Percentiles rank a stretch among this genome's conserved stretches.
Conservation (phyloP, 2,329 filamentous ascomycete species). For the Pseudocercospora fuligena region DNA sequence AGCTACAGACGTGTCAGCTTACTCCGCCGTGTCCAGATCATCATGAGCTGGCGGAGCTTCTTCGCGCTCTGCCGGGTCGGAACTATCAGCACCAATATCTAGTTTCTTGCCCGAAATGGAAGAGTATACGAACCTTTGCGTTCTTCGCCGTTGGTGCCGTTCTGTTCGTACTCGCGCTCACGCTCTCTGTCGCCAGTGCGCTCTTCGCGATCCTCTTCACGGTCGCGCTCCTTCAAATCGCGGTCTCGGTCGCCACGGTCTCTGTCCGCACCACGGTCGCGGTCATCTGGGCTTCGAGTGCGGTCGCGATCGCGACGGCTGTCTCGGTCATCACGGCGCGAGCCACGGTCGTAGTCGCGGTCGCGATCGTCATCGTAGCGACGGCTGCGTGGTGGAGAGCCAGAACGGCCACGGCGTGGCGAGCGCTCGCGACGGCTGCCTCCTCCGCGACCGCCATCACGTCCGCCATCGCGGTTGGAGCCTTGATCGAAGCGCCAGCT, state of each 20-base stretch:
- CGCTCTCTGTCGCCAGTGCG: slow-evolving; percentile 56
- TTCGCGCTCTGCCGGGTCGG: slow-evolving; percentile 46
- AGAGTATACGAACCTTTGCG: slow-evolving; percentile 71
- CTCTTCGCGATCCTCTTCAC: slow-evolving; percentile 51
- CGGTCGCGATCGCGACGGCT: slow-evolving; percentile 70
- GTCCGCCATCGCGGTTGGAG: slow-evolving; percentile 50
- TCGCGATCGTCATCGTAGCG: slow-evolving; percentile 80
- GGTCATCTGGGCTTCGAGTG: slow-evolving; percentile 60
- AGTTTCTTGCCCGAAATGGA: background rate
- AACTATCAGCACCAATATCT: slow-evolving; percentile 36
- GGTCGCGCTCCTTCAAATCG: slow-evolving; percentile 67
- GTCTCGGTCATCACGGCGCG: slow-evolving; percentile 71
- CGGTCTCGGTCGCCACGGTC: slow-evolving; percentile 63
- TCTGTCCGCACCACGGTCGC: slow-evolving; percentile 40
- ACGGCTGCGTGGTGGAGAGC: slow-evolving; percentile 60
- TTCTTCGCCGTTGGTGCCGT: slow-evolving; percentile 73
- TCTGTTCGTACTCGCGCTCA: slow-evolving; percentile 41
- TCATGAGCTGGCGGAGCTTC: slow-evolving; percentile 85
- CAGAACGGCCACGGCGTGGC: slow-evolving; percentile 68
- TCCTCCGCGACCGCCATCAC: slow-evolving; percentile 64
- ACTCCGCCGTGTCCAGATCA: slow-evolving; percentile 93
- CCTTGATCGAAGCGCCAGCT: slow-evolving; percentile 98
- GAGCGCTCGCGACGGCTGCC: slow-evolving; percentile 67
- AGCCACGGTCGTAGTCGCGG: slow-evolving; percentile 73
- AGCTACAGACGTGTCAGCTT: slow-evolving; percentile 33